These are phyloP conservation scores for Penicillium sclerotiorum DNA, from an alignment of 2,329 filamentous ascomycete species.

Conservation along the genomic window DNA sequence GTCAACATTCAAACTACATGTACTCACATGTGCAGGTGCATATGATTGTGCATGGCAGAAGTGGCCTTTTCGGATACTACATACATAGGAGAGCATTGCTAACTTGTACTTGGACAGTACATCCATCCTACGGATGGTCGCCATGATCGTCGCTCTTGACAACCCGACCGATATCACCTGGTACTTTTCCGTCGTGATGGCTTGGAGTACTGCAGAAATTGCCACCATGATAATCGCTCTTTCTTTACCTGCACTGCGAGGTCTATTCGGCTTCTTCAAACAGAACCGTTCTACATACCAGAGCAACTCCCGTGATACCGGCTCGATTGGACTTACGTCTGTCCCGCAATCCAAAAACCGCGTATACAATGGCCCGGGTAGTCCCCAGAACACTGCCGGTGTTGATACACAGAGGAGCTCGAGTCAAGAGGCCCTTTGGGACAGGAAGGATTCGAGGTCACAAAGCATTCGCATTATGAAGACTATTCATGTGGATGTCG, in stretches of 20 bases:
- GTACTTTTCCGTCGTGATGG: slow-evolving; percentile 25
- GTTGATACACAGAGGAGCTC: slow-evolving; percentile 3
- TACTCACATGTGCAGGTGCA: too few species aligned
- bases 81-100: too few species aligned
- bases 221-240: slow-evolving; percentile 22
- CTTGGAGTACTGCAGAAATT: slow-evolving; percentile 22
- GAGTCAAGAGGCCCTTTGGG: slow-evolving; percentile 10
- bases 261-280: slow-evolving; percentile 18
- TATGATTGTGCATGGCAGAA: too few species aligned
- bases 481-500: neutral
- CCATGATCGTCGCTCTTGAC: slow-evolving; percentile 20
- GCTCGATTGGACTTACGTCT: neutral
- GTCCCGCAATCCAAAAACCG: slow-evolving; percentile 1
- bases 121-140: slow-evolving; percentile 21
- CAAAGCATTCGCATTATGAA: slow-evolving; percentile 8
- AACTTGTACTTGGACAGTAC: slow-evolving; percentile 8
- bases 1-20: neutral
- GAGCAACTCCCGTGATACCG: slow-evolving; percentile 1
- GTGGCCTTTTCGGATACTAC: too few species aligned
- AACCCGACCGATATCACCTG: slow-evolving; percentile 20
- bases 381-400: slow-evolving; percentile 3
- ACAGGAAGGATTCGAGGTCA: neutral
- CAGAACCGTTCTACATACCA: slow-evolving; percentile 5
- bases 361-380: slow-evolving; percentile 5
- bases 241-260: slow-evolving; percentile 18